These are phyloP conservation scores for Luffa aegyptiaca DNA, from an alignment of 306 rosid genomes.

Conservation along the genomic window DNA sequence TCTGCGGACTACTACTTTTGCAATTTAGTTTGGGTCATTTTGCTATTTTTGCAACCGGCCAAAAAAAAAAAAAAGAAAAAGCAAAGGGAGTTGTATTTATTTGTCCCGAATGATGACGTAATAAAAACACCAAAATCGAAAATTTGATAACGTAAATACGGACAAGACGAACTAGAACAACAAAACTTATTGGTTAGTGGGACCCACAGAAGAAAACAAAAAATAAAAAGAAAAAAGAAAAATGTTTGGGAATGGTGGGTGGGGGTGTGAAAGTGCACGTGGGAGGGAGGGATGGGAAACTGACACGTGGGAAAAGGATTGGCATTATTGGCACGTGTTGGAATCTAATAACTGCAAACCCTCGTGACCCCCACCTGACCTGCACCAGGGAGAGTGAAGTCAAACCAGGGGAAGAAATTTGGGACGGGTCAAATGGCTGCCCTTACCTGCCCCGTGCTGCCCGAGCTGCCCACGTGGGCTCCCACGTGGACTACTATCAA, in stretches of 20 bases:
- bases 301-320: background rate
- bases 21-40: too few species aligned
- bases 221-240: background rate
- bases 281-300: background rate
- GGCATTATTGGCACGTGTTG: background rate
- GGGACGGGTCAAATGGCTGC: background rate
- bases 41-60: too few species aligned
- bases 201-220: background rate
- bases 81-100: background rate
- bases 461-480: background rate
- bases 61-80: too few species aligned
- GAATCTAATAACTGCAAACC: background rate
- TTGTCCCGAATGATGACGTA: background rate
- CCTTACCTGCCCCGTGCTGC: background rate
- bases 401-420: background rate
- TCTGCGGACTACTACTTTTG: too few species aligned
- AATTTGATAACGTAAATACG: background rate
- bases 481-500: background rate
- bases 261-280: background rate
- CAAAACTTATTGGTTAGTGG: background rate
- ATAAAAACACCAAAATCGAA: background rate
- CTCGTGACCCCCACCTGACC: background rate
- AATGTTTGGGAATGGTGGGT: background rate
- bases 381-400: background rate
- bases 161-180: background rate